These are phyloP conservation scores for Candida corydali DNA, from an alignment of 805 yeast genomes.

Conservation along the genomic window DNA sequence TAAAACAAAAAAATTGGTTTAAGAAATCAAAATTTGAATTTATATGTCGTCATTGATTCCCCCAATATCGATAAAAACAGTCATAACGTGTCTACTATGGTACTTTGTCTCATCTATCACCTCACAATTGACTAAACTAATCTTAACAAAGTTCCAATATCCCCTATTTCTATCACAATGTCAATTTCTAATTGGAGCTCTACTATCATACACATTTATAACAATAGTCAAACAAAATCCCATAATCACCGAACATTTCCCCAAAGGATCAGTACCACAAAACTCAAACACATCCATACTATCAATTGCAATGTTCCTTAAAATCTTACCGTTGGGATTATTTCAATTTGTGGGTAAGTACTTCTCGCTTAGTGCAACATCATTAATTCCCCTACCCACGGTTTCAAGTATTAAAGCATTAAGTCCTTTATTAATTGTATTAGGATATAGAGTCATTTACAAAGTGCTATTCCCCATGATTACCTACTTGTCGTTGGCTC, in stretches of 20 bases:
- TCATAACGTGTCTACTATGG: constrained; percentile 52
- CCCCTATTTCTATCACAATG: constrained; percentile 64
- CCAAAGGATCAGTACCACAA: constrained; percentile 53
- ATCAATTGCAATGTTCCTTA: constrained; percentile 32
- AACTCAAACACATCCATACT: constrained; percentile 16
- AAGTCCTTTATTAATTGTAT: constrained; percentile 58
- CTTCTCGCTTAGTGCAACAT: constrained; percentile 60
- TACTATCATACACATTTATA: constrained; percentile 38
- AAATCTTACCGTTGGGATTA: constrained; percentile 58
- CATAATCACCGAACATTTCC: constrained; percentile 35
- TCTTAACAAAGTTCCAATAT: constrained; percentile 50
- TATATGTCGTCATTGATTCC: constrained; percentile 14
- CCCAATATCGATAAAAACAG: constrained; percentile 33
- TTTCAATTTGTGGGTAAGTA: constrained; percentile 65
- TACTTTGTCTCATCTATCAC: constrained; percentile 59
- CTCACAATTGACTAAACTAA: constrained; percentile 58
- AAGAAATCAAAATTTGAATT: too few species aligned
- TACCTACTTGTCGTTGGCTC: constrained; percentile 50
- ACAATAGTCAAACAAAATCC: constrained; percentile 28
- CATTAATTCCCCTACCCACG: constrained; percentile 62
- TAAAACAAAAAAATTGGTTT: too few species aligned
- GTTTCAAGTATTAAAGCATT: constrained; percentile 68
- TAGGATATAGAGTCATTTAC: constrained; percentile 50
- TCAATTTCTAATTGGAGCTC: constrained; percentile 53
- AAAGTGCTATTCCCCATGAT: constrained; percentile 45